Evolutionary conservation across 495 filamentous ascomycete species (phyloP).

Genomic region (Barbatosphaeria neglecta): DNA sequence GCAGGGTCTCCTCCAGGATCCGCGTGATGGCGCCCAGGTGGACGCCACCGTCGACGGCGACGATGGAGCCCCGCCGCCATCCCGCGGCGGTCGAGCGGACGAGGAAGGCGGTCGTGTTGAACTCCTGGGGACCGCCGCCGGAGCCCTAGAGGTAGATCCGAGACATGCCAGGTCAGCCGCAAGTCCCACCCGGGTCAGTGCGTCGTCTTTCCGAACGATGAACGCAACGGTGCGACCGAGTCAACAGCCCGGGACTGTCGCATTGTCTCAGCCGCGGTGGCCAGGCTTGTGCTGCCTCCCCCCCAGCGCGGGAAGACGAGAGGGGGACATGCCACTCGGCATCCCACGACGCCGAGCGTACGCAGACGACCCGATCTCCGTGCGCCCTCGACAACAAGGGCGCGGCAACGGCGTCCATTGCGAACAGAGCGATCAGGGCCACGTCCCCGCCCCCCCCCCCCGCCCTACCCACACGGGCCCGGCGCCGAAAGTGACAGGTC

Average conservation of each 20-base stretch:
- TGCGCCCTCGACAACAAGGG: neutral
- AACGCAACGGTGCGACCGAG: neutral
- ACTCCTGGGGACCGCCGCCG: slow-evolving; percentile 81
- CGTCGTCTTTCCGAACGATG: neutral
- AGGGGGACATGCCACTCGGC: neutral
- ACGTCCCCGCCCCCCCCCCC: neutral
- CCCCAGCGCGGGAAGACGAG: neutral
- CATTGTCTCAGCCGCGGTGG: too few relatives aligned
- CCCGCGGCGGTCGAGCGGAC: slow-evolving; percentile 66
- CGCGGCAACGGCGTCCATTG: too few relatives aligned
- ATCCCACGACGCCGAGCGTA: neutral
- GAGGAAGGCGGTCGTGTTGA: slow-evolving; percentile 78
- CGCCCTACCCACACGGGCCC: too few relatives aligned
- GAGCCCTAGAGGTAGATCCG: slow-evolving; percentile 54
- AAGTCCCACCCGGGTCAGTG: neutral
- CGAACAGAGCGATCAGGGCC: neutral
- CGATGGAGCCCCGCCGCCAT: slow-evolving; percentile 68
- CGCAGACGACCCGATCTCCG: too few relatives aligned
- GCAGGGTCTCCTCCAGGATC: slow-evolving; percentile 46
- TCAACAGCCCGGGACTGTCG: too few relatives aligned
- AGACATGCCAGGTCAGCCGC: neutral
- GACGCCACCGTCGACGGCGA: slow-evolving; percentile 87
- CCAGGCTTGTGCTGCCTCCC: too few relatives aligned
- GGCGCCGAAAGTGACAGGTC: neutral
- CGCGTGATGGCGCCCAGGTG: slow-evolving; percentile 73